phyloP scores from a whole-genome alignment of 2,329 filamentous ascomycete genomes.

The Aspergillus piperis region DNA sequence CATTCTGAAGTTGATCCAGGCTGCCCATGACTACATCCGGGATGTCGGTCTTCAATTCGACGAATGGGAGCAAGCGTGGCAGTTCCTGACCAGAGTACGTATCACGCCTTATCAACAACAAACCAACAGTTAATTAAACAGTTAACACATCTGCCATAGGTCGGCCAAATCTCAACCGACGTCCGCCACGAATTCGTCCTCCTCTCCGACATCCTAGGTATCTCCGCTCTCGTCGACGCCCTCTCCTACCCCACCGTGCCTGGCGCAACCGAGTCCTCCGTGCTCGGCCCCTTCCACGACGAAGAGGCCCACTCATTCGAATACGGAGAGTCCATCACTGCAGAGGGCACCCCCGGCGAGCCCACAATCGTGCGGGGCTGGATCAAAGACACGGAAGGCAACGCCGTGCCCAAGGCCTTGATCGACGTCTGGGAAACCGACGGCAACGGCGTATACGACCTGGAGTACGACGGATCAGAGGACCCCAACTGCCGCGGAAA shows the following conservation, averaged over 20 bases:
- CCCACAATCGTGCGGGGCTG: conserved; percentile 13
- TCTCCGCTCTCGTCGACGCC: conserved; percentile 31
- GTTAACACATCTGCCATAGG: neutral
- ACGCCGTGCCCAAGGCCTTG: conserved; percentile 21
- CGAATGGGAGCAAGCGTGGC: conserved; percentile 17
- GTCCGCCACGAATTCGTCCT: conserved; percentile 18
- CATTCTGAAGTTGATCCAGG: conserved; percentile 11
- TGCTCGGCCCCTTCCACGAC: conserved; percentile 32
- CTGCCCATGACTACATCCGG: conserved; percentile 13
- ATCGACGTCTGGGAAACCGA: conserved; percentile 32
- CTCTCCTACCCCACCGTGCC: conserved; percentile 26
- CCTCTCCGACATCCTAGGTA: conserved; percentile 26
- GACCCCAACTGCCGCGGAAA: conserved; percentile 28
- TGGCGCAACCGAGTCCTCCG: conserved; percentile 28
- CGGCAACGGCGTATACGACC: conserved; percentile 31
- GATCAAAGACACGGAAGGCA: conserved; percentile 26
- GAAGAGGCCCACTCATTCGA: conserved; percentile 7
- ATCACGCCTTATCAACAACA: no score
- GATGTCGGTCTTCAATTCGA: conserved; percentile 16
- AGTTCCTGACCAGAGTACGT: conserved; percentile 15
- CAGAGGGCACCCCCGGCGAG: conserved; percentile 4
- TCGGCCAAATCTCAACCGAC: conserved; percentile 19
- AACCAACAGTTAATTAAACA: neutral
- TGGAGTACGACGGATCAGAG: conserved; percentile 25
- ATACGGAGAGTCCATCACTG: conserved; percentile 2